Evolutionary conservation across 1,284 basidiomycete species (phyloP).

Genomic region (Ustilago xerochloae): DNA sequence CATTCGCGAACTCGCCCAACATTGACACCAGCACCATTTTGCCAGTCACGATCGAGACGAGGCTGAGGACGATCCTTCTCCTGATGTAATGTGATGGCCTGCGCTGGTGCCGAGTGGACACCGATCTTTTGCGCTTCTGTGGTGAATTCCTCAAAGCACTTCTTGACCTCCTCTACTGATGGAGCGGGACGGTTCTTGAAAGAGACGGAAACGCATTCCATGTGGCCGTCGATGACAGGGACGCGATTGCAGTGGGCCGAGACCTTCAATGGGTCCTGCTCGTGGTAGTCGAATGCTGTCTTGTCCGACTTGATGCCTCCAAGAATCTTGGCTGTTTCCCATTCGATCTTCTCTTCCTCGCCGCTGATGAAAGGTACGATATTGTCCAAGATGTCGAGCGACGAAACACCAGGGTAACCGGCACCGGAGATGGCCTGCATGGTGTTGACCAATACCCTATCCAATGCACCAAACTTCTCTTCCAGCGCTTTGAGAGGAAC

Average conservation of each 20-base stretch:
- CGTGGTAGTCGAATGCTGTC: conserved; percentile 83
- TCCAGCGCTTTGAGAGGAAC: conserved; percentile 93
- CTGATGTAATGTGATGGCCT: conserved; percentile 91
- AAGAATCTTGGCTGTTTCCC: conserved; percentile 97
- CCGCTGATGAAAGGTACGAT: conserved; percentile 93
- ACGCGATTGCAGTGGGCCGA: conserved; percentile 93
- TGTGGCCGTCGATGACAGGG: conserved; percentile 91
- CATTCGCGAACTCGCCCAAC: conserved; percentile 93
- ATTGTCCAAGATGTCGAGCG: conserved; percentile 94
- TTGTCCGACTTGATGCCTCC: conserved; percentile 71
- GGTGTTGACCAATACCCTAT: conserved; percentile 89
- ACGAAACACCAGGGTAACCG: conserved; percentile 93
- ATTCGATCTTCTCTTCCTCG: conserved; percentile 92
- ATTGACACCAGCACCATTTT: conserved; percentile 89
- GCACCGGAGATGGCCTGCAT: conserved; percentile 98
- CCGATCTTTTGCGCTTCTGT: conserved; percentile 82
- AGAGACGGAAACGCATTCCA: conserved; percentile 85
- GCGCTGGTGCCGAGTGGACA: conserved; percentile 85
- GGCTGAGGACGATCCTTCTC: conserved; percentile 94
- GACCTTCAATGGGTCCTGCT: conserved; percentile 80
- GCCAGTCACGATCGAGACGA: conserved; percentile 87
- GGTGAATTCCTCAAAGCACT: conserved; percentile 80
- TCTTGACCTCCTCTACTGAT: conserved; percentile 84
- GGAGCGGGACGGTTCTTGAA: conserved; percentile 86
- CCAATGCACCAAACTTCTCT: conserved; percentile 89